A percentile compares a stretch with the other conserved stretches of the same genome.
Conservation (phyloP, 805 yeast genomes). For the Teunomyces lycoperdinae region DNA sequence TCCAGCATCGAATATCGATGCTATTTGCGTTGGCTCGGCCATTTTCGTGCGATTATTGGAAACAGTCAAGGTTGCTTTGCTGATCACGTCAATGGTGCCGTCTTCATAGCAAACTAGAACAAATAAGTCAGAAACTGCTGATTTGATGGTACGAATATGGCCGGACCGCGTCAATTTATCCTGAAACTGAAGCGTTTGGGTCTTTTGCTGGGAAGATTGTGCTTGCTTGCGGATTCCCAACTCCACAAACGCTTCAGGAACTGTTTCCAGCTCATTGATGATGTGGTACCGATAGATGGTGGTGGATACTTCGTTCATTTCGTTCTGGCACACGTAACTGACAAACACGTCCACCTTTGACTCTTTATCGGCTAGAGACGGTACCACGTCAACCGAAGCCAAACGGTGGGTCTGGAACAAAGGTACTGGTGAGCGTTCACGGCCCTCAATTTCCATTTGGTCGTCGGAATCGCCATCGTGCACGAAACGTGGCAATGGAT, state of each 20-base stretch:
- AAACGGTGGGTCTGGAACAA: conserved; percentile 7
- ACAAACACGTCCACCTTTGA: conserved; percentile 47
- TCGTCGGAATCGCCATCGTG: conserved; percentile 13
- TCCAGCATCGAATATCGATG: conserved; percentile 53
- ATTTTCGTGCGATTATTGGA: conserved; percentile 9
- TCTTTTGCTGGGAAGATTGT: not conserved
- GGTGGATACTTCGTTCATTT: conserved; percentile 13
- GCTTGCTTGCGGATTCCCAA: conserved; percentile 23
- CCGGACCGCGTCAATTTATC: conserved; percentile 28
- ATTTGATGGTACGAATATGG: conserved; percentile 25
- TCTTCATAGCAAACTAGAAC: conserved; percentile 38
- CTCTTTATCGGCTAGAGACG: conserved; percentile 42
- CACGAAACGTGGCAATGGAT: conserved; percentile 18
- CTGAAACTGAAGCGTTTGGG: conserved; percentile 17
- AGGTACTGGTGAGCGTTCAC: not conserved
- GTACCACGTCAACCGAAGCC: conserved; percentile 39
- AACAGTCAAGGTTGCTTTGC: conserved; percentile 30
- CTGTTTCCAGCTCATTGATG: conserved; percentile 16
- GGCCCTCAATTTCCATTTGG: conserved; percentile 14
- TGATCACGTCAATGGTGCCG: conserved; percentile 47
- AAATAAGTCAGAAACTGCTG: conserved; percentile 38
- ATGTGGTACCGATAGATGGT: conserved; percentile 29
- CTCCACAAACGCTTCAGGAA: conserved; percentile 30
- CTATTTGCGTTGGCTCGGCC: conserved; percentile 27
- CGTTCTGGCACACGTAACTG: conserved; percentile 28